Evolutionary conservation across 2,329 filamentous ascomycete genomes (phyloP).

Genomic region (Colletotrichum zoysiae): DNA sequence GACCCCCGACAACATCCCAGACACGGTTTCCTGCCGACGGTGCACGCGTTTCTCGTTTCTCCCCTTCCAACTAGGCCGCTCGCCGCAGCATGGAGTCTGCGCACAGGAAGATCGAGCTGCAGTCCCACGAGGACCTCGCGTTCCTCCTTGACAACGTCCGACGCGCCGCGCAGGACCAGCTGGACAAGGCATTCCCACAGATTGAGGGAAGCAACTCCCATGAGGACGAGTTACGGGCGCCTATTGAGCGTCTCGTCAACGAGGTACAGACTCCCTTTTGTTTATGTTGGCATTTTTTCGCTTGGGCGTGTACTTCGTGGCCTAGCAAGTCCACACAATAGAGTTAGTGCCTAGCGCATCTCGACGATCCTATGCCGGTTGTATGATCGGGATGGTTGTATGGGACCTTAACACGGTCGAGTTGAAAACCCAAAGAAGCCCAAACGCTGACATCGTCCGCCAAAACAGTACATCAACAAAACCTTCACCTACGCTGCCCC

Average conservation of each 20-base stretch:
- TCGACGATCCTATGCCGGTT: not conserved
- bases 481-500: conserved; percentile 70
- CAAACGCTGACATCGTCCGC: not conserved
- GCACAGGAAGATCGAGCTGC: conserved; percentile 84
- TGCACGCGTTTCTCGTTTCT: not conserved
- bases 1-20: not conserved
- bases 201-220: conserved; percentile 57
- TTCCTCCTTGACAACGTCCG: conserved; percentile 79
- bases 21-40: no score
- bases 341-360: not conserved
- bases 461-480: conserved; percentile 68
- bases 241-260: conserved; percentile 71
- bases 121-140: conserved; percentile 78
- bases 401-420: not conserved
- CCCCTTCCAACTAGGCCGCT: not conserved
- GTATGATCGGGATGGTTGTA: not conserved
- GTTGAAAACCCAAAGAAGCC: no score
- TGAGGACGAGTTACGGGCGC: conserved; percentile 68
- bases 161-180: conserved; percentile 74
- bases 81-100: conserved; percentile 51
- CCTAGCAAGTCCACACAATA: no score
- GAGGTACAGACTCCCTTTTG: conserved; percentile 56
- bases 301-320: no score
- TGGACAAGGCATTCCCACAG: conserved; percentile 76
- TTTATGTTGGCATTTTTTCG: not conserved